A percentile compares a stretch with the other conserved stretches of the same genome.
Conservation (phyloP, 176 grass and related monocot species). For the Alopecurus myosuroides region DNA sequence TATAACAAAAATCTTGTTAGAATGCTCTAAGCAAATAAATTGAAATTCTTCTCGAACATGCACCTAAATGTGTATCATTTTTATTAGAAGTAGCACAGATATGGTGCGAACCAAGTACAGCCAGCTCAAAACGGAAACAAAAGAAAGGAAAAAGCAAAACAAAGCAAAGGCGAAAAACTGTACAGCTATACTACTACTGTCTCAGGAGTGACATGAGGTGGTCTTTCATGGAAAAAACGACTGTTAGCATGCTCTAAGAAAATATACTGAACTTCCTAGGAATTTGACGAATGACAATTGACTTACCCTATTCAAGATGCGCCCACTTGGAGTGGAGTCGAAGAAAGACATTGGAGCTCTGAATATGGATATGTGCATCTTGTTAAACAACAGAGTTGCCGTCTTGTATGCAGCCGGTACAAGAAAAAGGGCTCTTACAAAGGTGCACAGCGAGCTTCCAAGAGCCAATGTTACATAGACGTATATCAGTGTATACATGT, state of each 20-base stretch:
- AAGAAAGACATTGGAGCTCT: slow-evolving; percentile 37
- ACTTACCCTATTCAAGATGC: slow-evolving; percentile 27
- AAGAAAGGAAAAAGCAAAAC: no score
- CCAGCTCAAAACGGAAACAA: no score
- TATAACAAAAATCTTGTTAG: background rate
- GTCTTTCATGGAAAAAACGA: no score
- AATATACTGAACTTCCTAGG: background rate
- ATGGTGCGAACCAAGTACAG: no score
- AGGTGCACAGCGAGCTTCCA: slow-evolving; percentile 40
- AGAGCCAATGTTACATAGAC: slow-evolving; percentile 48
- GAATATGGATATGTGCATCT: slow-evolving; percentile 28
- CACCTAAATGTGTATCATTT: no score
- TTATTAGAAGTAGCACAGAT: no score
- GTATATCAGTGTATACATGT: slow-evolving; percentile 21
- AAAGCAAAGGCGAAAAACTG: no score
- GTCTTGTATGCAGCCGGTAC: slow-evolving; percentile 27
- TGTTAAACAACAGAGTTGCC: slow-evolving; percentile 21
- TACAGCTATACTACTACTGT: no score
- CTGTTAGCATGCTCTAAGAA: background rate
- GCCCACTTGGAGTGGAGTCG: slow-evolving; percentile 22
- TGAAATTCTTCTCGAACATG: no score
- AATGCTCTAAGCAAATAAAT: background rate
- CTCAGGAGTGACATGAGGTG: no score
- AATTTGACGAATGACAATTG: background rate
- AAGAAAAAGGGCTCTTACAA: slow-evolving; percentile 45